phyloP scores from a whole-genome alignment of 2,329 filamentous ascomycete species.

The Apiospora aurea region DNA sequence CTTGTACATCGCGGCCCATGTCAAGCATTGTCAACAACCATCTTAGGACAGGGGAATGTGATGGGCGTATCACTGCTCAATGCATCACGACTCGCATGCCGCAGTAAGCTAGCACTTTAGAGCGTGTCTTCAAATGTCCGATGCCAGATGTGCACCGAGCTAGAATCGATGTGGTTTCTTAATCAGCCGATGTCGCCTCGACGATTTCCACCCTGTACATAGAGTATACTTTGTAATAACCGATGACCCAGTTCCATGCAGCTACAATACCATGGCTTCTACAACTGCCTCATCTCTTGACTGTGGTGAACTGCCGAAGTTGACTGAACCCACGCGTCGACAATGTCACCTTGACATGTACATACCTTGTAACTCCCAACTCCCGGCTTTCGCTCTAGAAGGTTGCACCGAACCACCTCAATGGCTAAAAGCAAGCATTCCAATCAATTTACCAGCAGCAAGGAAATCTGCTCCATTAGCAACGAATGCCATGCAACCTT shows the following conservation, averaged over 20 bases:
- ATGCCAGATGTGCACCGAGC: conserved; percentile 1
- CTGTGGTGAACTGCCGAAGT: neutral
- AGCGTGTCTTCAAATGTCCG: neutral
- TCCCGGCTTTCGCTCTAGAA: neutral
- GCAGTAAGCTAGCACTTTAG: neutral
- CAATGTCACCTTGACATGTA: neutral
- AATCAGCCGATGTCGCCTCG: neutral
- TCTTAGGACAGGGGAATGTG: neutral
- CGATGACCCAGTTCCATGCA: neutral
- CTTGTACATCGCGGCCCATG: no score
- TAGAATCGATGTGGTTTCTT: neutral
- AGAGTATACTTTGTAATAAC: neutral
- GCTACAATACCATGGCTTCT: neutral
- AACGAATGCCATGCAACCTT: neutral
- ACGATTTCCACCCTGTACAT: neutral
- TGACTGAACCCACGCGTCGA: neutral
- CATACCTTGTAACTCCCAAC: neutral
- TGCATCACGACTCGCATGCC: neutral
- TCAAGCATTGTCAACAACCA: no score
- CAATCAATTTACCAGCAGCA: conserved; percentile 8
- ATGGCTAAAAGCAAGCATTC: conserved; percentile 15
- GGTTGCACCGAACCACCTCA: conserved; percentile 2
- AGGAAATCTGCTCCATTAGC: neutral
- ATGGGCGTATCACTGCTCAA: neutral
- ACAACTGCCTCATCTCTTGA: neutral